Evolutionary conservation across 306 rosid genomes (phyloP).

Genomic region (Malus orientalis): DNA sequence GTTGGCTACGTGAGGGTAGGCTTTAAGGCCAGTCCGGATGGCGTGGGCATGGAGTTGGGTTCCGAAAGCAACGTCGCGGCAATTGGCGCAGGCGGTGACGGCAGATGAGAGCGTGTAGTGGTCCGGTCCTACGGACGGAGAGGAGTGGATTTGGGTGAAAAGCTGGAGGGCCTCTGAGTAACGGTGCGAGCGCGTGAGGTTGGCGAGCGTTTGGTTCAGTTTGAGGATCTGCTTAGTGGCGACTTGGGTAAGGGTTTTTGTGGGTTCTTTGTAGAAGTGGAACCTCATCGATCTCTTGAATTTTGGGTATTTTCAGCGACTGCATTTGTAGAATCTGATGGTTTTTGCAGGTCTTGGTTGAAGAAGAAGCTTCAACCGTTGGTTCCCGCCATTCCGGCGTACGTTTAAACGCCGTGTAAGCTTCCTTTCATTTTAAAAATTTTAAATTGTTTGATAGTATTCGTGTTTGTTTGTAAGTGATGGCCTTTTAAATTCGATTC

Average conservation of each 20-base stretch:
- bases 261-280: not conserved
- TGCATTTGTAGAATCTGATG: not conserved
- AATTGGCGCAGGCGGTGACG: conserved; percentile 42
- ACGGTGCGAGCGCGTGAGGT: conserved; percentile 34
- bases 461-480: too few species aligned
- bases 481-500: accelerated
- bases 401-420: not conserved
- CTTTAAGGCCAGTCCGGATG: conserved; percentile 32
- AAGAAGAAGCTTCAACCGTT: not conserved
- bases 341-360: not conserved
- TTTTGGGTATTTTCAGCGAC: not conserved
- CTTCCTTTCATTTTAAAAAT: too few species aligned
- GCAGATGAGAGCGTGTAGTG: conserved; percentile 60
- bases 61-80: conserved; percentile 27
- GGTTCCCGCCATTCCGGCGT: not conserved
- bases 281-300: conserved; percentile 13
- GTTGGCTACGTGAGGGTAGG: conserved; percentile 54
- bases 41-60: conserved; percentile 52
- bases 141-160: conserved; percentile 44
- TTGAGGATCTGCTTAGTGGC: conserved; percentile 23
- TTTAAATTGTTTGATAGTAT: too few species aligned
- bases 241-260: conserved; percentile 4
- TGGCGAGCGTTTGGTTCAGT: conserved; percentile 38
- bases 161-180: conserved; percentile 36
- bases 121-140: conserved; percentile 37